These are phyloP conservation scores for Blastomyces silverae DNA, from an alignment of 2,329 filamentous ascomycete genomes.

Conservation along the genomic window DNA sequence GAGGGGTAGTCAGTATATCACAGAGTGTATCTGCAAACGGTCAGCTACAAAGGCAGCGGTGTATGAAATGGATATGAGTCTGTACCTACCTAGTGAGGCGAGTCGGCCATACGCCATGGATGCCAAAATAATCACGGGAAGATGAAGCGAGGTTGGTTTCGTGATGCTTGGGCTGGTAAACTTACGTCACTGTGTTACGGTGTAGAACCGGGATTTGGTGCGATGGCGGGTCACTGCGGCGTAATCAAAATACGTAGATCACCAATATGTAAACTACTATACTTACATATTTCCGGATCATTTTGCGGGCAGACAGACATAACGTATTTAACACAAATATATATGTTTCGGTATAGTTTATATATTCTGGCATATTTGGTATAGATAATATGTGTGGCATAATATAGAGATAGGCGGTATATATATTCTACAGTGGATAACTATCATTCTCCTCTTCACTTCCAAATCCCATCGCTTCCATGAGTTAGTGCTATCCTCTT, in stretches of 20 bases:
- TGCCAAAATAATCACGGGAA: not conserved
- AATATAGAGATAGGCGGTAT: too few relatives aligned
- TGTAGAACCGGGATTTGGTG: not conserved
- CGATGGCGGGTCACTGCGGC: too few relatives aligned
- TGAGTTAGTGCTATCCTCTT: not conserved
- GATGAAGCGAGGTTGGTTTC: constrained; percentile 2
- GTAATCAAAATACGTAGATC: constrained; percentile 3
- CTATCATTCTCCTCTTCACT: not conserved
- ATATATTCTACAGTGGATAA: too few relatives aligned
- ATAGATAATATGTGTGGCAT: too few relatives aligned
- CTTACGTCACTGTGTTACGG: constrained; percentile 7
- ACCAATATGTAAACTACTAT: not conserved
- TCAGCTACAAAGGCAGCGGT: not conserved
- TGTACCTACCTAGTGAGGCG: not conserved
- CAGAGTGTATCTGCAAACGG: not conserved
- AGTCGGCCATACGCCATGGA: too few relatives aligned
- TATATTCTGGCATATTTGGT: not conserved
- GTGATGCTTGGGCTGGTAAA: not conserved
- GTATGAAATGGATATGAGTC: not conserved
- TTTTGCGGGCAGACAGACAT: too few relatives aligned
- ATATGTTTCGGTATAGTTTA: too few relatives aligned
- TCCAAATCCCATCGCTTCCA: not conserved
- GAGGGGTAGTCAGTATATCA: not conserved
- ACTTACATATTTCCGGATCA: not conserved
- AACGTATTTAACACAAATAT: not conserved